These are phyloP conservation scores for Diplocarpon rosae DNA, from an alignment of 2,329 filamentous ascomycete species.

Conservation along the genomic window DNA sequence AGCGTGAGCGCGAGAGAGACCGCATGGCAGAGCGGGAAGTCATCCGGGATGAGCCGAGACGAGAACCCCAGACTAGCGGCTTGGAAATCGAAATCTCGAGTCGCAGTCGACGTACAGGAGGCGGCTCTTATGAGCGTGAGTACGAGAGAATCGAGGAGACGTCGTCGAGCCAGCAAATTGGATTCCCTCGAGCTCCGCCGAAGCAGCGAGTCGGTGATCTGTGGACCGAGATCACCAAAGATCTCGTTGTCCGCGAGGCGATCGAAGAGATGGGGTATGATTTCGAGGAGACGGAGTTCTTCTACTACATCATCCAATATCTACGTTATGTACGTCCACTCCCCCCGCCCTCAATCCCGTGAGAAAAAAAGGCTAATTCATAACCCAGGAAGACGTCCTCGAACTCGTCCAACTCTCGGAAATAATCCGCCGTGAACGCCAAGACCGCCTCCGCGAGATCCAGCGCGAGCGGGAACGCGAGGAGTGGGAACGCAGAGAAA, in stretches of 20 bases:
- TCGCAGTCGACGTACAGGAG: slow-evolving; percentile 8
- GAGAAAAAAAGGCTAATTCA: too few relatives aligned
- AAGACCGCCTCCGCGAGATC: slow-evolving; percentile 40
- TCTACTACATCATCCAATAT: slow-evolving; percentile 90
- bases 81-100: slow-evolving; percentile 25
- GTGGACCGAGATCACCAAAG: slow-evolving; percentile 97
- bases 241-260: slow-evolving; percentile 76
- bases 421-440: slow-evolving; percentile 58
- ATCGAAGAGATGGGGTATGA: slow-evolving; percentile 77
- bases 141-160: slow-evolving; percentile 42
- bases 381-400: slow-evolving; percentile 67
- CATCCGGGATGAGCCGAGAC: slow-evolving; percentile 17
- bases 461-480: slow-evolving; percentile 40
- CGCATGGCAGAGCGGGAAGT: slow-evolving; percentile 7
- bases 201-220: slow-evolving; percentile 43
- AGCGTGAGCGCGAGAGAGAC: slow-evolving; percentile 37
- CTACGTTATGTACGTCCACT: slow-evolving; percentile 64
- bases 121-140: slow-evolving; percentile 22
- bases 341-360: neutral
- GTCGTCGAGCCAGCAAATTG: slow-evolving; percentile 35
- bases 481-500: slow-evolving; percentile 29
- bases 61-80: slow-evolving; percentile 12
- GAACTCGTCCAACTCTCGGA: slow-evolving; percentile 75
- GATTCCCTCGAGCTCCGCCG: slow-evolving; percentile 18
- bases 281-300: slow-evolving; percentile 80